Base-by-base conservation (phyloP, 257 asterid genomes). In the Verbascum thapsus region DNA sequence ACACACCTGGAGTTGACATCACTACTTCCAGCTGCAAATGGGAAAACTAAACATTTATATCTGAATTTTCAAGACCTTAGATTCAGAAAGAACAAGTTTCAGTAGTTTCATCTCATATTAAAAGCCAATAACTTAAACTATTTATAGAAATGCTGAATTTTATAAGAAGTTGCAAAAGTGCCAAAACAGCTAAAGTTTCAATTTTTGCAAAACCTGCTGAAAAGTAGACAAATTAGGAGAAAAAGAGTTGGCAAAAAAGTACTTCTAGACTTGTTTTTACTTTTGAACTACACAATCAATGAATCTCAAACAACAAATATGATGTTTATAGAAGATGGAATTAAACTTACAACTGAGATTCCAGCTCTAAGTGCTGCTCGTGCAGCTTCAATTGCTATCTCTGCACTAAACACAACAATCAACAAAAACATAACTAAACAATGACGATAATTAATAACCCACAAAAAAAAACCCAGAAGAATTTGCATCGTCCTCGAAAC, bases 351-450 rank as follows among this genome's bases (percentile, higher is more conserved):
- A 66, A 78, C 94, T 13, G 84, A 65, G 53, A 89, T 73, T 62
- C 97, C 97, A 41, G 79, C 97, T 37, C 53, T 64, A 23, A 89
- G 44, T 35, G 95, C 95, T 19, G 94, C 95, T 10, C 81, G 82
- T 15, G 95, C 97, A 76, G 94, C 97, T 71, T 81, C 89, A 64
- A 78, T 19, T 9, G 96, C 95, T 71, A 75, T 66, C 72, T 87
- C 89, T 75, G 91, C 88, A 81, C 96, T 89, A 72, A 68, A 83
- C 66, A 63, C 22, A 70, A 49, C 3, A 64, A 61, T 60, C 52
- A 58, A 53, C 53, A 67, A 17, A 64, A 34, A 10, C n/a, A n/a
- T 49, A 64, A 66, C 20, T 41, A 47, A 66, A 63, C 45, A 34
- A 49, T 3, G 17, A 19, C 4, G 20, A 12, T 10, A 13, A 0